phyloP scores from a whole-genome alignment of 2,329 filamentous ascomycete genomes.

The Stagonosporopsis tanaceti region DNA sequence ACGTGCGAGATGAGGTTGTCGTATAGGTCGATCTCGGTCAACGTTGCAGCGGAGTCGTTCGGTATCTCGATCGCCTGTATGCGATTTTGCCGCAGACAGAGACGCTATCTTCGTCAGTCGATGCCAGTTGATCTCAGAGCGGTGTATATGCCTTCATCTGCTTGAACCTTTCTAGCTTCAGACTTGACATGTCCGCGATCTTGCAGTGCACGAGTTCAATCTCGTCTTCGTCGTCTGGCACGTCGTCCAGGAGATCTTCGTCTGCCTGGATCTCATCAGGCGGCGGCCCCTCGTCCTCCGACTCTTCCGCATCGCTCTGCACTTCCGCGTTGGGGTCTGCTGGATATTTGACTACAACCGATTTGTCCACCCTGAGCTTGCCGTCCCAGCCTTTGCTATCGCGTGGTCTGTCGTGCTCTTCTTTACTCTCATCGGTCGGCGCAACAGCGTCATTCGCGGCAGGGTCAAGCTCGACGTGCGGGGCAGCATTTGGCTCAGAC shows the following conservation, averaged over 20 bases:
- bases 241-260: slow-evolving; percentile 66
- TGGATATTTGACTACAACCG: slow-evolving; percentile 44
- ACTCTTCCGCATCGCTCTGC: slow-evolving; percentile 84
- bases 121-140: neutral
- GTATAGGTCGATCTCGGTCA: slow-evolving; percentile 91
- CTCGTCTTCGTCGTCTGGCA: slow-evolving; percentile 61
- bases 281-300: slow-evolving; percentile 65
- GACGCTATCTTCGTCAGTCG: slow-evolving; percentile 55
- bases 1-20: slow-evolving; percentile 94
- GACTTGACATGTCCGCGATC: slow-evolving; percentile 76
- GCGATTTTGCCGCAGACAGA: slow-evolving; percentile 92
- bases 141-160: slow-evolving; percentile 64
- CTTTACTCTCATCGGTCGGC: slow-evolving; percentile 25
- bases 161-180: slow-evolving; percentile 84
- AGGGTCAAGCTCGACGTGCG: slow-evolving; percentile 40
- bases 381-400: slow-evolving; percentile 77
- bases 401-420: slow-evolving; percentile 40
- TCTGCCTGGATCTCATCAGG: slow-evolving; percentile 46
- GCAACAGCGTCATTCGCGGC: slow-evolving; percentile 27
- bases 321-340: slow-evolving; percentile 65
- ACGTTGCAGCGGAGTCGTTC: slow-evolving; percentile 66
- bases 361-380: slow-evolving; percentile 77
- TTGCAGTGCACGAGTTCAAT: slow-evolving; percentile 92
- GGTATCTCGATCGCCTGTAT: slow-evolving; percentile 84
- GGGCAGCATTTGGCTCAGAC: slow-evolving; percentile 37